phyloP scores from a whole-genome alignment of 768 basidiomycete species.

The Boletus rex-veris region DNA sequence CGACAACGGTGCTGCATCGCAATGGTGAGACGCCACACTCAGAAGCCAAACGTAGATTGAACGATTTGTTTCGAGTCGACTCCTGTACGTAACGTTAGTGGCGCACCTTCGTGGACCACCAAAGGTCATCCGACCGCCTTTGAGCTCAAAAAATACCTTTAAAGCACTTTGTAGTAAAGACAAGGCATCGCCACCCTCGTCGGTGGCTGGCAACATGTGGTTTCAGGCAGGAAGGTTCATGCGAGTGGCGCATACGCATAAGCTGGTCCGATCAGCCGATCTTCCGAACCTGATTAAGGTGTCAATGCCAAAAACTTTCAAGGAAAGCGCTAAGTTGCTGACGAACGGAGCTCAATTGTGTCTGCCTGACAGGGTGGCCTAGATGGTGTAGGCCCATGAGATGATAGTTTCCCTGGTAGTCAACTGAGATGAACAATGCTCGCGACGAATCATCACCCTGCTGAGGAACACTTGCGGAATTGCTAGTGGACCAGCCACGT shows the following conservation, averaged over 20 bases:
- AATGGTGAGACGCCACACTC: slow-evolving; percentile 8
- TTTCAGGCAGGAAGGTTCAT: slow-evolving; percentile 15
- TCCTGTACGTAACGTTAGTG: slow-evolving; percentile 20
- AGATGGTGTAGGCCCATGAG: background rate
- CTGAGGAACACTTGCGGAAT: background rate
- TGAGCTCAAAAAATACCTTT: background rate
- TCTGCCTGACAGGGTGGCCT: background rate
- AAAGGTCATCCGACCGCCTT: background rate
- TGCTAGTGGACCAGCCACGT: background rate
- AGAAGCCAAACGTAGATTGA: background rate
- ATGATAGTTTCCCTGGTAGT: background rate
- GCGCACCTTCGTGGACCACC: slow-evolving; percentile 14
- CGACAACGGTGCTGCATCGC: background rate
- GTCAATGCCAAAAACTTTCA: slow-evolving; percentile 11
- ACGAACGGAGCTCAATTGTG: background rate
- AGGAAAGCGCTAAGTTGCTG: background rate
- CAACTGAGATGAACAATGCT: background rate
- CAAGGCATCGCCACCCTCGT: slow-evolving; percentile 14
- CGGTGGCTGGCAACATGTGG: slow-evolving; percentile 23
- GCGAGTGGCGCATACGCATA: slow-evolving; percentile 16
- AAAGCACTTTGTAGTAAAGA: slow-evolving; percentile 8
- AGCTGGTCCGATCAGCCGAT: slow-evolving; percentile 5
- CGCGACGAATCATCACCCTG: background rate
- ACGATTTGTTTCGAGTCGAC: slow-evolving; percentile 5
- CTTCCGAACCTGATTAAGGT: slow-evolving; percentile 4